Evolutionary conservation across 352 stramenopile species (phyloP), one percentile per base, ranked within the genome.

Genomic region (Globisporangium cederbergense): DNA sequence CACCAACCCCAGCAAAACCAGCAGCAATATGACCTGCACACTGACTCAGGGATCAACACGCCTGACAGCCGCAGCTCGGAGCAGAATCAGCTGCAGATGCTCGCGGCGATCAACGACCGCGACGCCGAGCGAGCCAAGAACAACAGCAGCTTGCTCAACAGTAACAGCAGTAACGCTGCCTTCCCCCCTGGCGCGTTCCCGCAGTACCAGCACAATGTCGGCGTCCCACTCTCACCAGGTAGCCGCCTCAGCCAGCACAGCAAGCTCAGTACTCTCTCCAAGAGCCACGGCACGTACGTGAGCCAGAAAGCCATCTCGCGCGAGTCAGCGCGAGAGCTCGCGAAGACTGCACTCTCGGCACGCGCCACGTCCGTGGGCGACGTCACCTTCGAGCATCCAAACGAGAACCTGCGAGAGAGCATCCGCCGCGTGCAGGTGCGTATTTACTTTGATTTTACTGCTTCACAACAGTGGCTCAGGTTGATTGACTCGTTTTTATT

Each of bases 311-410:
- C 58, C 28, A 51, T 89, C 28, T 64, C 73, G 56, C 72, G 70
- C 32, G 85, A 88, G 49, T 83, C 81, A 11, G 77, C 77, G 2
- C 70, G 79, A 38, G 86, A 94, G 62, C 68, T 91, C 16, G 86
- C 86, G 56, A 89, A 88, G 67, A 87, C 82, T 50, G 81, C 85
- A 56, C 62, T 93, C 13, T 79, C 67, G 56, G 71, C 81, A 64
- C 86, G 86, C 62, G 88, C 86, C 18, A 79, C 83, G 45, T 89
- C 79, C n/a, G 72, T 93, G 34, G 86, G 80, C 34, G 83, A 92
- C 62, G 77, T 91, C 45, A 88, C 78, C 6, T 89, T 94, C 60
- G 79, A 90, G 52, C 81, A 86, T 52, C 79, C 82, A 10, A 70
- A 73, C 34, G 84, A 91, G 14, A 80, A 76, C 51, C 53, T 92